These are phyloP conservation scores for Nephelium lappaceum DNA, from an alignment of 345 rosid genomes.

Conservation along the genomic window DNA sequence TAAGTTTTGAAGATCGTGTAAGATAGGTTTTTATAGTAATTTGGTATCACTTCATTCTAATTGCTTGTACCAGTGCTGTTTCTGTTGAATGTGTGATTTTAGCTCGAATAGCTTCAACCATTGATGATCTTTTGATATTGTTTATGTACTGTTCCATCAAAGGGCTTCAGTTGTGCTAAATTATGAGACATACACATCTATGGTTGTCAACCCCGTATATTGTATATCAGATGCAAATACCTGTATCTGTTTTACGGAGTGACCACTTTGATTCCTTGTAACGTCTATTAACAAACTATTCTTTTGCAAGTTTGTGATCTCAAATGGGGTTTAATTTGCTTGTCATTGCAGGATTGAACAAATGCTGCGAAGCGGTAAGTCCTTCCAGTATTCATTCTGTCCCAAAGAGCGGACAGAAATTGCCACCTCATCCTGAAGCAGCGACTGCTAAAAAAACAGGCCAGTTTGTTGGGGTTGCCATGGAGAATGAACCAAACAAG, in stretches of 20 bases:
- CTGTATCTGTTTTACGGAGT: neutral
- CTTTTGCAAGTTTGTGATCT: neutral
- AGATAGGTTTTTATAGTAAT: neutral
- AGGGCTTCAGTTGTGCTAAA: neutral
- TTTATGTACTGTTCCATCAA: neutral
- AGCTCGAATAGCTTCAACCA: neutral
- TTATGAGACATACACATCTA: too few species aligned
- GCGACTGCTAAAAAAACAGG: slow-evolving; percentile 12
- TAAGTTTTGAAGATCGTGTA: neutral
- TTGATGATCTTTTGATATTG: neutral
- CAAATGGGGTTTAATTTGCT: neutral
- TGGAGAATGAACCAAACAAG: slow-evolving; percentile 3
- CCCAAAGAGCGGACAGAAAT: slow-evolving; percentile 34
- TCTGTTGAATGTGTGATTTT: too few species aligned
- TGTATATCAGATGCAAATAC: neutral
- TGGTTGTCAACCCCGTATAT: neutral
- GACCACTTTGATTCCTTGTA: neutral
- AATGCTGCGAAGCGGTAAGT: slow-evolving; percentile 45
- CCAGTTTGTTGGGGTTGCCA: neutral
- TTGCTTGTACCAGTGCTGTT: neutral
- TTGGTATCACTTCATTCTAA: neutral
- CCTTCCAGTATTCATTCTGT: slow-evolving; percentile 42
- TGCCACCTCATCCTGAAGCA: slow-evolving; percentile 6
- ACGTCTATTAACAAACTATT: neutral
- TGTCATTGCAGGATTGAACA: slow-evolving; percentile 46